A percentile compares a stretch with the other conserved stretches of the same genome.
These are phyloP conservation scores for Metschnikowia arizonensis DNA, from an alignment of 805 yeast genomes.

Conservation along the genomic window DNA sequence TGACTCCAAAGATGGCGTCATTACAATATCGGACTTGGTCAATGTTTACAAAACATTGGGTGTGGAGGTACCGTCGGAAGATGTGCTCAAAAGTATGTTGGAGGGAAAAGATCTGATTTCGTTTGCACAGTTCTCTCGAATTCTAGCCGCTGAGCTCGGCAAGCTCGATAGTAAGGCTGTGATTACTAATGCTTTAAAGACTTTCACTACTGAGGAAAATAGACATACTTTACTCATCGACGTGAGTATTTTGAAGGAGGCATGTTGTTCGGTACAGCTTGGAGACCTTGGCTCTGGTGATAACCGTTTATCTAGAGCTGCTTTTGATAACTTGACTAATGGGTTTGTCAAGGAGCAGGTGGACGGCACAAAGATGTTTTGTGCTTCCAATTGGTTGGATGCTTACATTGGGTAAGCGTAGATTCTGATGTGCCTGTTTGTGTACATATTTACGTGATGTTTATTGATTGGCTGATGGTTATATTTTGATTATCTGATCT, in stretches of 20 bases:
- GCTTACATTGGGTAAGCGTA: conserved; percentile 38
- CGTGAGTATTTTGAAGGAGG: conserved; percentile 45
- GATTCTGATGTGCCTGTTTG: neutral
- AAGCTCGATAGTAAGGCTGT: conserved; percentile 49
- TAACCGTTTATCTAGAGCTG: conserved; percentile 35
- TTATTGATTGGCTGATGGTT: too few relatives aligned
- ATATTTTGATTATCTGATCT: too few relatives aligned
- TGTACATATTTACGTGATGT: too few relatives aligned
- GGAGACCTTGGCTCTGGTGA: conserved; percentile 48
- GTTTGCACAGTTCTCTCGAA: conserved; percentile 62
- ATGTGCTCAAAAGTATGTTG: conserved; percentile 50
- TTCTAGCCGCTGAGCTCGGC: conserved; percentile 54
- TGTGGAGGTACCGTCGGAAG: conserved; percentile 39
- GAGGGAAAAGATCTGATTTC: conserved; percentile 41
- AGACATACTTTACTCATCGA: conserved; percentile 42
- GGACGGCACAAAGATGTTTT: conserved; percentile 55
- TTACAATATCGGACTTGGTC: conserved; percentile 52
- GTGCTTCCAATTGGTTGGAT: conserved; percentile 60
- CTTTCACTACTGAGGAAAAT: conserved; percentile 40
- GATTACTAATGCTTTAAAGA: conserved; percentile 54
- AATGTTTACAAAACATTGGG: conserved; percentile 53
- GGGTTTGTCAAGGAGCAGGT: conserved; percentile 55
- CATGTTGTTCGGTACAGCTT: conserved; percentile 43
- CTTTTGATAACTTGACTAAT: conserved; percentile 48
- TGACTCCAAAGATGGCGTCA: conserved; percentile 65